Evolutionary conservation across 108 stramenopile genomes (phyloP).

Genomic region (Cyclotella baltica): DNA sequence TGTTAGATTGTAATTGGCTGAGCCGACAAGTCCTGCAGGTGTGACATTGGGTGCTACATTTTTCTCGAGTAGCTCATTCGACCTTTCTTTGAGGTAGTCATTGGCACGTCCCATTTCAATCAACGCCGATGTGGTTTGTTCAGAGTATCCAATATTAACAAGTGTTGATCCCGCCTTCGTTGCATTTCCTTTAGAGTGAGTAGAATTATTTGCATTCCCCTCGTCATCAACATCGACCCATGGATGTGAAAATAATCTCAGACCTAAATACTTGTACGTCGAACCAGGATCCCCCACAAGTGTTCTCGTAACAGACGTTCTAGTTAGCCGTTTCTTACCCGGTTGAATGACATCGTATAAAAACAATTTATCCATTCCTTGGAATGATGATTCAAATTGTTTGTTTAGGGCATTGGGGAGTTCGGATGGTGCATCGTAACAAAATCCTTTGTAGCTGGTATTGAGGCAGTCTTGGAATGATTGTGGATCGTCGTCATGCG

Average conservation of each 20-base stretch:
- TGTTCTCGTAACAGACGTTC: slow-evolving; percentile 82
- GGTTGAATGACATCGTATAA: slow-evolving; percentile 86
- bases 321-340: slow-evolving; percentile 75
- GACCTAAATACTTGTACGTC: slow-evolving; percentile 94
- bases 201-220: too few relatives aligned
- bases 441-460: slow-evolving; percentile 63
- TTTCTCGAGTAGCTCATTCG: slow-evolving; percentile 30
- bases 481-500: slow-evolving; percentile 32
- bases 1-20: slow-evolving; percentile 77
- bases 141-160: slow-evolving; percentile 49
- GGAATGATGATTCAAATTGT: slow-evolving; percentile 48
- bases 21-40: slow-evolving; percentile 49
- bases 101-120: slow-evolving; percentile 62
- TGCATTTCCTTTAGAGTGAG: slow-evolving; percentile 40
- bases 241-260: slow-evolving; percentile 91
- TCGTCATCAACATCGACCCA: slow-evolving; percentile 66
- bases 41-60: slow-evolving; percentile 38
- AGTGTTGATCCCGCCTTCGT: slow-evolving; percentile 15
- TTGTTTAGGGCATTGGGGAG: slow-evolving; percentile 42
- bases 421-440: slow-evolving; percentile 42
- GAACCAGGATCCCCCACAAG: slow-evolving; percentile 87
- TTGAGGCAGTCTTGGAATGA: slow-evolving; percentile 52
- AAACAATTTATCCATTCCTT: slow-evolving; percentile 61
- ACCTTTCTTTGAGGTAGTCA: slow-evolving; percentile 42
- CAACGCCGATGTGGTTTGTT: slow-evolving; percentile 27